Evolutionary conservation across 2,329 filamentous ascomycete genomes (phyloP), one percentile per base, ranked within the genome.

Genomic region (Trichoderma cornu-damae): DNA sequence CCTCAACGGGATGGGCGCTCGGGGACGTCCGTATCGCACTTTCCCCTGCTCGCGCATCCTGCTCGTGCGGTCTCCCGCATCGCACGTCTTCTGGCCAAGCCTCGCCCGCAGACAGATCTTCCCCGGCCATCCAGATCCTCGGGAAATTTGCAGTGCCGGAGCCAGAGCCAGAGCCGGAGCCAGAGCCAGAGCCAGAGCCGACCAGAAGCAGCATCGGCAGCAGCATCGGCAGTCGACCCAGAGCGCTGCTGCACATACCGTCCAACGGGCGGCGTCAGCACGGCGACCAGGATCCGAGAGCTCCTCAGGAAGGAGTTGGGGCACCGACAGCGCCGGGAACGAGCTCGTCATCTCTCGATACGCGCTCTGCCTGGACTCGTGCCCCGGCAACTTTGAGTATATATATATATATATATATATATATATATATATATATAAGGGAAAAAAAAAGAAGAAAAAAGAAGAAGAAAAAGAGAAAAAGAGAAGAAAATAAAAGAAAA

Each of bases 191-290:
- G n/a, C n/a, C n/a, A n/a, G n/a, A n/a, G n/a, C n/a, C n/a, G n/a
- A n/a, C n/a, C n/a, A n/a, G n/a, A n/a, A n/a, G n/a, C n/a, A n/a
- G n/a, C n/a, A n/a, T n/a, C n/a, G n/a, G n/a, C n/a, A n/a, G n/a
- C n/a, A 8, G 32, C 35, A 49, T 20, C 40, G 24, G 6, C 42
- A 40, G 35, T n/a, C 61, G 16, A 9, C 62, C 67, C 9, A 67
- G 69, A 30, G 67, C 81, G 14, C 69, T 81, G 3, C 64, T 78
- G 11, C 79, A 82, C 61, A 59, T 74, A 32, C 81, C 82, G 63
- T 82, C 79, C 37, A 81, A 82, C 61, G 79, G n/a, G 79, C 53
- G 80, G 79, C 46, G 70, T 74, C 22, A 71, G 72, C 52, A 73
- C 73, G 30, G 72, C 77, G 16, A 66, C 66, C 26, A 63, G 68